Conservation (phyloP, 164 flowering plant species). For the Vitis riparia region DNA sequence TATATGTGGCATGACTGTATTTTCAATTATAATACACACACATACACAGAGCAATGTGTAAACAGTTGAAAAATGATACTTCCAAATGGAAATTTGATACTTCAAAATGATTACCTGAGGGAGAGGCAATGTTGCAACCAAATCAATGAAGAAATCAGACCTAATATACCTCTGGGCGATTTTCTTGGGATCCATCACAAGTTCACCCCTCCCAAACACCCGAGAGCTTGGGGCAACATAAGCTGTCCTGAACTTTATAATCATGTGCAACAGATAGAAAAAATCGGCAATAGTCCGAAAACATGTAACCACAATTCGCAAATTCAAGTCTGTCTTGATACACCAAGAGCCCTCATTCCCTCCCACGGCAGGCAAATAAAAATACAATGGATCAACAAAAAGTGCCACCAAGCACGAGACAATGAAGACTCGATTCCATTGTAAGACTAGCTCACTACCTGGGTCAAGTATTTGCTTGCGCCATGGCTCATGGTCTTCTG, state of each 20-base stretch:
- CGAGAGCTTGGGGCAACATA: constrained; percentile 77
- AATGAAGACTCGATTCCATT: constrained; percentile 79
- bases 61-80: too few species aligned
- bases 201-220: constrained; percentile 89
- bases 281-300: constrained; percentile 70
- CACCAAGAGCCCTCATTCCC: constrained; percentile 37
- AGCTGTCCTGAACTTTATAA: constrained; percentile 75
- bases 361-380: constrained; percentile 66
- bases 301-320: constrained; percentile 65
- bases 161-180: constrained; percentile 67
- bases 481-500: constrained; percentile 55
- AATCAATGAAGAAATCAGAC: constrained; percentile 74
- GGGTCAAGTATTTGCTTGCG: constrained; percentile 70
- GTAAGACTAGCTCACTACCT: constrained; percentile 66
- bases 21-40: too few species aligned
- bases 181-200: constrained; percentile 78
- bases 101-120: constrained; percentile 63
- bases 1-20: too few species aligned
- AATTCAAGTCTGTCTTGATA: constrained; percentile 54
- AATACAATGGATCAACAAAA: constrained; percentile 81
- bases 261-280: constrained; percentile 65
- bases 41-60: too few species aligned
- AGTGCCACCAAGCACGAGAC: constrained; percentile 79
- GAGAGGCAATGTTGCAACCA: constrained; percentile 75
- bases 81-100: too few species aligned